Conservation (phyloP, 345 rosid species). For the Eucalyptus regnans region DNA sequence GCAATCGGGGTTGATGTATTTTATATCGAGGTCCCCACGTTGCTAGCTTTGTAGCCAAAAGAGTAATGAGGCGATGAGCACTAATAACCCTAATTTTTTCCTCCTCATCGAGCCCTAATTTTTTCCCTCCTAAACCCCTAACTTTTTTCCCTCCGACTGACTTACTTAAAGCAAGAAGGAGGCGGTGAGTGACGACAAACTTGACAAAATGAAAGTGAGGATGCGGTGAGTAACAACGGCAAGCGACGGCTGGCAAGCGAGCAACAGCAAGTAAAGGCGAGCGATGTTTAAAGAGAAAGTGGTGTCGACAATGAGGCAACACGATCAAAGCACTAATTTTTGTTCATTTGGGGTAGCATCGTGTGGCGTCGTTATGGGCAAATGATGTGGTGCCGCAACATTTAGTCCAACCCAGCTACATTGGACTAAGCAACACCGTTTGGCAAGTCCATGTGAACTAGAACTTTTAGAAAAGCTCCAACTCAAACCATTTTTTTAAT, state of each 20-base stretch:
- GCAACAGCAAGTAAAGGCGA: accelerated
- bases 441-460: background rate
- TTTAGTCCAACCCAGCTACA: too few relatives aligned
- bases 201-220: background rate
- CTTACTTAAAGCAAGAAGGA: background rate
- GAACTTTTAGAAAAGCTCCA: background rate
- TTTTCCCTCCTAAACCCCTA: background rate
- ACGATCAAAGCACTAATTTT: accelerated
- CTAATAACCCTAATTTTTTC: background rate
- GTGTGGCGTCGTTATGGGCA: accelerated
- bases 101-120: background rate
- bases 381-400: background rate
- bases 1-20: background rate
- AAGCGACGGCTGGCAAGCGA: accelerated
- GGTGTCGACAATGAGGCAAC: background rate
- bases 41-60: too few relatives aligned
- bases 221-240: accelerated
- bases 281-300: background rate
- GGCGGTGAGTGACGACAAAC: background rate
- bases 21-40: background rate
- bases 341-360: background rate
- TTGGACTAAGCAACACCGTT: background rate
- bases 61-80: too few relatives aligned
- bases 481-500: too few relatives aligned
- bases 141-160: accelerated